Base-by-base conservation (phyloP, 768 basidiomycete genomes). In the Galerina marginata region DNA sequence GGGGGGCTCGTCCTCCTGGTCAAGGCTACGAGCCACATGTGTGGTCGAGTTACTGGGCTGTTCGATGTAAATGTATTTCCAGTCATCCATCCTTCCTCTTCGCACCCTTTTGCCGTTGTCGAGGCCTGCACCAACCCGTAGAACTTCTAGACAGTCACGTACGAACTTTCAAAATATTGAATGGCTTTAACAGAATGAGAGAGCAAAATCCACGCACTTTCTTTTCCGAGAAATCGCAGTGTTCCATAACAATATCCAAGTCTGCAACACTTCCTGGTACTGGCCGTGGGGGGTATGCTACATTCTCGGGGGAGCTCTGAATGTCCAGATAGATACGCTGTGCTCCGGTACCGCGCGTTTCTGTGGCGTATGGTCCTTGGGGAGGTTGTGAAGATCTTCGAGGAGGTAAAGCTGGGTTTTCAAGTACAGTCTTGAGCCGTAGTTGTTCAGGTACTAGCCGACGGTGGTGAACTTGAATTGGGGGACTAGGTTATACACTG, bases 61-160 rank as follows among this genome's bases (percentile, higher is more conserved):
- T 72, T 96, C 95, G 56, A 86, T 75, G 74, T 90, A 99, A 63
- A 95, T 87, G 70, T 98, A 95, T 68, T 88, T 90, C 92, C 92
- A 96, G 54, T 89, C 83, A 63, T 92, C 87, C 72, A 89, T 80
- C 65, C 86, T 87, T 0, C 89, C 91, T 64, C 95, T 81, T 63
- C 93, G 80, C 33, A 93, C 73, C 16, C 87, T 84, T 44, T 86
- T 86, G 12, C 87, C 90, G 52, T 90, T 89, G 71, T 99, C 96
- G 46, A 99, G 82, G 14, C 93, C 91, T 6, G 84, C 93, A 3
- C 96, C 96, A 11, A 95, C 78, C n/a, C 96, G 86, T 26, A 99
- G 83, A 46, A 96, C 89, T 74, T 99, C 96, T 42, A 99, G 80
- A 69, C 97, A 99, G 71, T 99, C 97, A 42, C 96, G 88, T n/a